phyloP scores from a whole-genome alignment of 805 yeast species.

The Wickerhamiella dianesei region DNA sequence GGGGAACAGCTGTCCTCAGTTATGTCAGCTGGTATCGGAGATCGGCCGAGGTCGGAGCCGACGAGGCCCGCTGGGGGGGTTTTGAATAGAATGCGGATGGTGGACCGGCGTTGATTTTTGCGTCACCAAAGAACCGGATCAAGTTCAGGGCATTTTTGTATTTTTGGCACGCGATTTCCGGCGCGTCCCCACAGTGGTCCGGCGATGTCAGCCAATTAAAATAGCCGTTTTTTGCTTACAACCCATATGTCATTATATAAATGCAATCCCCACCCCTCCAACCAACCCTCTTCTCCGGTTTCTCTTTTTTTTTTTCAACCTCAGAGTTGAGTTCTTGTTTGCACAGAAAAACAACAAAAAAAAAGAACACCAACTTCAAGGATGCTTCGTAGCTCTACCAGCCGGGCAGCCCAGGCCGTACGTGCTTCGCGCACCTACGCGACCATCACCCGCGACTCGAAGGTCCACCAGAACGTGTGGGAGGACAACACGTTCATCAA shows the following conservation, averaged over 20 bases:
- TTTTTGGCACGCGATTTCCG: not conserved
- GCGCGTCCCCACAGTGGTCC: not conserved
- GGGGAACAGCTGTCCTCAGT: too few relatives aligned
- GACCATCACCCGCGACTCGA: constrained; percentile 45
- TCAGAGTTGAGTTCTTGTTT: not conserved
- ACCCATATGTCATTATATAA: not conserved
- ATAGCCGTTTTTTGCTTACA: not conserved
- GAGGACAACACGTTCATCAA: constrained; percentile 65
- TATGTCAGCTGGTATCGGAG: not conserved
- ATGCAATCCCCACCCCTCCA: not conserved
- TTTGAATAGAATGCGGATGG: not conserved
- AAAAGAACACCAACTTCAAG: not conserved
- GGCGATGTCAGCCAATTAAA: not conserved
- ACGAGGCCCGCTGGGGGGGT: not conserved
- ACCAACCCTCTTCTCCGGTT: not conserved
- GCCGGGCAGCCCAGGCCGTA: constrained; percentile 5
- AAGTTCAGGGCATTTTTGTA: not conserved
- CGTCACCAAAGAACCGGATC: too few relatives aligned
- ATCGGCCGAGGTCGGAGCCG: not conserved
- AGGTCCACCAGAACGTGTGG: constrained; percentile 57
- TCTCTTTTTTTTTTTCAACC: not conserved
- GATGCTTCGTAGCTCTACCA: constrained; percentile 1
- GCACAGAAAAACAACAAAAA: not conserved
- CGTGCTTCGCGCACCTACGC: constrained; percentile 19
- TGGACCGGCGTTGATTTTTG: too few relatives aligned